phyloP scores from a whole-genome alignment of 352 stramenopile genomes.

The Phytophthora pseudosyringae region DNA sequence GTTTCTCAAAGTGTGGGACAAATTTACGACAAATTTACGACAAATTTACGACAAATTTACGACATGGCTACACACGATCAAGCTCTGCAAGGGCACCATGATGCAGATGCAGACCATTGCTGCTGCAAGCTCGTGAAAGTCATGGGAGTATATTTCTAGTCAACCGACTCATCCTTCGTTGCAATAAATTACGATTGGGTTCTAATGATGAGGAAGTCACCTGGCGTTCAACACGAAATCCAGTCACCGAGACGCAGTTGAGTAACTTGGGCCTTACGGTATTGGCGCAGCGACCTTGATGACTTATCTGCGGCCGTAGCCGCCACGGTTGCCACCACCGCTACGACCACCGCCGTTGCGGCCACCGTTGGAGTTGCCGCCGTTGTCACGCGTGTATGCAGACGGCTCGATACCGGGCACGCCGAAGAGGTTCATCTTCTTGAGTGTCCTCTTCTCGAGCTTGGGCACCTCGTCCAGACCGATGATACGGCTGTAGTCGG shows the following conservation, averaged over 20 bases:
- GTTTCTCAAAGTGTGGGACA: conserved; percentile 3
- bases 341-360: conserved; percentile 24
- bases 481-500: conserved; percentile 63
- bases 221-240: conserved; percentile 30
- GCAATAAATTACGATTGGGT: conserved; percentile 49
- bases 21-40: too few species aligned
- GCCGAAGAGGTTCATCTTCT: conserved; percentile 88
- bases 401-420: conserved; percentile 68
- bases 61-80: conserved; percentile 18
- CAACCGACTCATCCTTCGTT: conserved; percentile 49
- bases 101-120: too few species aligned
- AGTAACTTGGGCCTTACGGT: conserved; percentile 9
- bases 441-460: conserved; percentile 87
- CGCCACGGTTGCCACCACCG: conserved; percentile 26
- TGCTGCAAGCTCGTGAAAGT: background rate
- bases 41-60: too few species aligned
- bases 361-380: conserved; percentile 22
- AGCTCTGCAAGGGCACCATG: too few species aligned
- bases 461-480: conserved; percentile 72
- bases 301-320: conserved; percentile 38
- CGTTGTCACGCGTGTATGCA: conserved; percentile 44
- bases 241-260: conserved; percentile 8
- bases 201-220: conserved; percentile 49
- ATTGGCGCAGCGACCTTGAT: conserved; percentile 14
- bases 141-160: conserved; percentile 22